Evolutionary conservation across 1,139 yeast species (phyloP).

Genomic region (Yamadazyma epiphylla): DNA sequence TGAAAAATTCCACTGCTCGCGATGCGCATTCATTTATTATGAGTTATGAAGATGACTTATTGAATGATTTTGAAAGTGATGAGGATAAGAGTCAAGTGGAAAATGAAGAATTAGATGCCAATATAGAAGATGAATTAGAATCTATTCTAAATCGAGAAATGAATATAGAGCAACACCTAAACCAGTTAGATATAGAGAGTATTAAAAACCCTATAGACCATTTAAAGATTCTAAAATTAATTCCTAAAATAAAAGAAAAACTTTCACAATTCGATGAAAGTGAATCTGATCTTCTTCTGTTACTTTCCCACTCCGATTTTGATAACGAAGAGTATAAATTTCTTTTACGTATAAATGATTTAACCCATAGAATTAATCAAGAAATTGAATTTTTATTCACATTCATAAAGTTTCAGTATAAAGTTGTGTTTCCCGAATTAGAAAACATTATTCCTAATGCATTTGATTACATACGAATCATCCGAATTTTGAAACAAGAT

Average conservation of each 20-base stretch:
- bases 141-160: not conserved
- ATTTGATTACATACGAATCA: constrained; percentile 56
- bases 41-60: constrained; percentile 32
- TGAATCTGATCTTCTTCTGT: constrained; percentile 31
- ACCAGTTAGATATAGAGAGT: constrained; percentile 15
- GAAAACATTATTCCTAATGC: constrained; percentile 63
- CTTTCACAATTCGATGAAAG: constrained; percentile 20
- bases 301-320: constrained; percentile 28
- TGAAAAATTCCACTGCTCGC: not conserved
- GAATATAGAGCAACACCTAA: not conserved
- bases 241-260: constrained; percentile 21
- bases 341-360: constrained; percentile 52
- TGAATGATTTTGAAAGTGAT: constrained; percentile 32
- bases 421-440: constrained; percentile 67
- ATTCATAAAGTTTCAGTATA: constrained; percentile 52
- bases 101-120: constrained; percentile 9
- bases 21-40: constrained; percentile 3
- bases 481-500: constrained; percentile 51
- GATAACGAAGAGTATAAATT: constrained; percentile 44
- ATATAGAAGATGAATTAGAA: constrained; percentile 5
- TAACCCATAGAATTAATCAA: constrained; percentile 50
- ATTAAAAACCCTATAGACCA: constrained; percentile 16
- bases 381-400: constrained; percentile 53
- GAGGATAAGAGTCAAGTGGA: constrained; percentile 11
- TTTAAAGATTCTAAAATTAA: constrained; percentile 22